Conservation (phyloP, 306 rosid species). For the Vigna nakashimae region DNA sequence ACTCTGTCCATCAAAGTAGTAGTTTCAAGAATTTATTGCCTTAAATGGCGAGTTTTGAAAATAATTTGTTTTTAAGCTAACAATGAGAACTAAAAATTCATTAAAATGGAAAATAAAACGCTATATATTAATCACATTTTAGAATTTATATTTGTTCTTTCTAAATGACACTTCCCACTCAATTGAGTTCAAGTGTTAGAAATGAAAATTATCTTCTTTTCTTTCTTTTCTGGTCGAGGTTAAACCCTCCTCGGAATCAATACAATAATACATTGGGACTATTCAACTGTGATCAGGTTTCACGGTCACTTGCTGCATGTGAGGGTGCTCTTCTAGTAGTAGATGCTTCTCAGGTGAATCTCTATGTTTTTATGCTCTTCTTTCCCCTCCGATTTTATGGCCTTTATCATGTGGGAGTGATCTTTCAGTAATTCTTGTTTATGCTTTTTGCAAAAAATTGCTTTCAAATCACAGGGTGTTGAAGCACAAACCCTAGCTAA, state of each 20-base stretch:
- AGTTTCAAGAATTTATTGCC: neutral
- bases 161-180: slow-evolving; percentile 15
- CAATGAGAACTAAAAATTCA: slow-evolving; percentile 17
- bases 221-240: neutral
- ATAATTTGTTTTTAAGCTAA: neutral
- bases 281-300: slow-evolving; percentile 64
- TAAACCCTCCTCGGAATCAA: neutral
- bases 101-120: neutral
- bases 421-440: slow-evolving; percentile 26
- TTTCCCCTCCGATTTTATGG: slow-evolving; percentile 29
- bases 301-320: slow-evolving; percentile 95
- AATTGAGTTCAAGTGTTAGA: slow-evolving; percentile 21
- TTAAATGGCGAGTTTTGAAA: neutral
- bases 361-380: slow-evolving; percentile 7
- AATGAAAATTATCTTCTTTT: no score
- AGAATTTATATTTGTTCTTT: slow-evolving; percentile 14
- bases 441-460: slow-evolving; percentile 11
- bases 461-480: slow-evolving; percentile 70
- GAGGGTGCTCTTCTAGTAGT: slow-evolving; percentile 97
- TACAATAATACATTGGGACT: slow-evolving; percentile 32
- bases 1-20: slow-evolving; percentile 4
- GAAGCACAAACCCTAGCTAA: slow-evolving; percentile 96
- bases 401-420: slow-evolving; percentile 3
- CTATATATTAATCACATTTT: slow-evolving; percentile 12
- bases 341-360: slow-evolving; percentile 91